Conservation (phyloP, 2,329 filamentous ascomycete genomes). For the Fusarium sp. region DNA sequence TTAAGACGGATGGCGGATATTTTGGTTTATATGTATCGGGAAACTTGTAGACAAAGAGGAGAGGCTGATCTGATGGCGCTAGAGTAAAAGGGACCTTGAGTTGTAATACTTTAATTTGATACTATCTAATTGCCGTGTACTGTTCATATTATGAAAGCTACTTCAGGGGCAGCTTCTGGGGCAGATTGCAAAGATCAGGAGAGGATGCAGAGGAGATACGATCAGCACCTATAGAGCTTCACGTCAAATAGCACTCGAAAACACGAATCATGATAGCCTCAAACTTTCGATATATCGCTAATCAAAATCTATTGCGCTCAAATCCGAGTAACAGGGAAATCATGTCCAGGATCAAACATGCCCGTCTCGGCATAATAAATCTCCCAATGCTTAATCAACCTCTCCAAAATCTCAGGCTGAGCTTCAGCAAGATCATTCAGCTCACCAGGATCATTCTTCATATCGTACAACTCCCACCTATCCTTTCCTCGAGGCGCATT, state of each 20-base stretch:
- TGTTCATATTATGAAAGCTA: too few relatives aligned
- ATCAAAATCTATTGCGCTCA: neutral
- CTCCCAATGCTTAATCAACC: conserved; percentile 24
- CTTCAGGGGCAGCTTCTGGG: too few relatives aligned
- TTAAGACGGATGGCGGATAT: neutral
- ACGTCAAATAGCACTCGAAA: too few relatives aligned
- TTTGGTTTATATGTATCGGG: neutral
- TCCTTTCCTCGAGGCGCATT: conserved; percentile 23
- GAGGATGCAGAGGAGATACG: too few relatives aligned
- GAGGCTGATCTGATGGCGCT: neutral
- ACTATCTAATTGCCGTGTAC: neutral
- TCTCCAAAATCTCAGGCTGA: conserved; percentile 11
- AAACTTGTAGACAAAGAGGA: neutral
- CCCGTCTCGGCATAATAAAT: conserved; percentile 29
- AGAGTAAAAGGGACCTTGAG: neutral
- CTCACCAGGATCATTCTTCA: conserved; percentile 23
- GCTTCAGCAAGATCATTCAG: conserved; percentile 18
- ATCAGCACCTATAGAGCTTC: too few relatives aligned
- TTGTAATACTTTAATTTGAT: neutral
- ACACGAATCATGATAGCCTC: too few relatives aligned
- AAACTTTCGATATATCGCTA: neutral
- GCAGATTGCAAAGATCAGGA: too few relatives aligned
- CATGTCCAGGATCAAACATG: conserved; percentile 25
- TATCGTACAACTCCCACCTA: conserved; percentile 28
- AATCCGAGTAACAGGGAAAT: conserved; percentile 4